Conservation (phyloP, 2,329 filamentous ascomycete genomes). For the Trichoderma sp. region DNA sequence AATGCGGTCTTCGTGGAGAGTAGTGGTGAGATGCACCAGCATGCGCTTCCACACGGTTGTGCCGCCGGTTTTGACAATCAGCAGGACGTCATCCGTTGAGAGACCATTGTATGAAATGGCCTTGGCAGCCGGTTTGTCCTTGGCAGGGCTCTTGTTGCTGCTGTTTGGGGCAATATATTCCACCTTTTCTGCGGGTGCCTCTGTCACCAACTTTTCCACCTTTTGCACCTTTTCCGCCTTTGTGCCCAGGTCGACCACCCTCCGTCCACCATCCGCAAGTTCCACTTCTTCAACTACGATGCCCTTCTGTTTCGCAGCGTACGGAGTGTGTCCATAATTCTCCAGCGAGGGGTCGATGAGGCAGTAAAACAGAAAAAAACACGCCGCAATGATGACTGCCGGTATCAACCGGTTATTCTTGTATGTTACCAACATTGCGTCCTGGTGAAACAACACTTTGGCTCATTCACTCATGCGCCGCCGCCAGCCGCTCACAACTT, state of each 20-base stretch:
- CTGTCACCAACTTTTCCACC: background rate
- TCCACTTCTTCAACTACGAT: constrained; percentile 13
- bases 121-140: constrained; percentile 7
- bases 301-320: constrained; percentile 4
- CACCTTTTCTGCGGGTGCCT: background rate
- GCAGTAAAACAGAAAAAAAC: constrained; percentile 31
- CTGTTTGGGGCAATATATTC: constrained; percentile 12
- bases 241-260: background rate
- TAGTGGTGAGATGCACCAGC: constrained; percentile 34
- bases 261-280: background rate
- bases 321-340: constrained; percentile 23
- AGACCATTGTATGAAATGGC: constrained; percentile 26
- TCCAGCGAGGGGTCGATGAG: constrained; percentile 32
- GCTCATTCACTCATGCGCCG: background rate
- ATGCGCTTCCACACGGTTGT: constrained; percentile 36
- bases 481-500: background rate
- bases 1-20: constrained; percentile 29
- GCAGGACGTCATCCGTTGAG: constrained; percentile 33
- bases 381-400: constrained; percentile 33
- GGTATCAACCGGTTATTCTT: constrained; percentile 35
- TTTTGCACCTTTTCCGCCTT: background rate
- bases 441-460: background rate
- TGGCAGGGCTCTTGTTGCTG: constrained; percentile 5
- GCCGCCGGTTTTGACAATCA: constrained; percentile 37
- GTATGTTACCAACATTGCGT: constrained; percentile 33